Conservation (phyloP, 2,329 filamentous ascomycete species). For the Fusarium algeriense region DNA sequence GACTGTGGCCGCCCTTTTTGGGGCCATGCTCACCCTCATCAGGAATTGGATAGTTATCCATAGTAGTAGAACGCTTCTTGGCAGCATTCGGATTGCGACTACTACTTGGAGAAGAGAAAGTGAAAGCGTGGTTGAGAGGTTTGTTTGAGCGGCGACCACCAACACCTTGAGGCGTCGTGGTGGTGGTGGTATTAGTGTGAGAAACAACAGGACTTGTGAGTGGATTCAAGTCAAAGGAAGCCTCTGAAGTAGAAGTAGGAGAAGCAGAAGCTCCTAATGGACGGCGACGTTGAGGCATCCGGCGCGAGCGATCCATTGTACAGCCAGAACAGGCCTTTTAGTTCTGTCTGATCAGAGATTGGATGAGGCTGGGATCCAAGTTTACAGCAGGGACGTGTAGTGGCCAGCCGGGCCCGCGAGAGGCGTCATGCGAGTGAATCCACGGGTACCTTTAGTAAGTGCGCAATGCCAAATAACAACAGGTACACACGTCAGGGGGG, state of each 20-base stretch:
- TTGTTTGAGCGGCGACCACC: constrained; percentile 52
- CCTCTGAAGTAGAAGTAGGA: constrained; percentile 51
- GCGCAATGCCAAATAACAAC: constrained; percentile 32
- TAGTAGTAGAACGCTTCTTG: constrained; percentile 60
- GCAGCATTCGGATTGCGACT: constrained; percentile 48
- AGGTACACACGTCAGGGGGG: constrained; percentile 25
- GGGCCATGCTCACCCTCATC: constrained; percentile 64
- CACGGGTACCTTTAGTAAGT: constrained; percentile 23
- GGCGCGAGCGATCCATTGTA: constrained; percentile 56
- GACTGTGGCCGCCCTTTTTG: constrained; percentile 69
- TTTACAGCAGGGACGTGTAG: constrained; percentile 48
- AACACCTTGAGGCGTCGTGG: constrained; percentile 45
- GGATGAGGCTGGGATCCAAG: constrained; percentile 42
- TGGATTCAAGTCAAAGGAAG: constrained; percentile 49
- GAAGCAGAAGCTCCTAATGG: constrained; percentile 51
- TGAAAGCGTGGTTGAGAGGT: constrained; percentile 53
- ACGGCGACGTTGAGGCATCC: constrained; percentile 52
- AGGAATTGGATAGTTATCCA: constrained; percentile 55
- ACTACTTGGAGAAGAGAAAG: constrained; percentile 53
- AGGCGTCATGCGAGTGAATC: constrained; percentile 46
- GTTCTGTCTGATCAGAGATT: background rate
- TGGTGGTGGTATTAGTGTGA: constrained; percentile 51
- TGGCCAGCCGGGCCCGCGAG: constrained; percentile 47
- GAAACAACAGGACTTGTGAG: constrained; percentile 51
- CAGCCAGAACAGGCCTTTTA: constrained; percentile 44